Base-by-base conservation (phyloP, 345 rosid species). In the Eucalyptus dawsonii region DNA sequence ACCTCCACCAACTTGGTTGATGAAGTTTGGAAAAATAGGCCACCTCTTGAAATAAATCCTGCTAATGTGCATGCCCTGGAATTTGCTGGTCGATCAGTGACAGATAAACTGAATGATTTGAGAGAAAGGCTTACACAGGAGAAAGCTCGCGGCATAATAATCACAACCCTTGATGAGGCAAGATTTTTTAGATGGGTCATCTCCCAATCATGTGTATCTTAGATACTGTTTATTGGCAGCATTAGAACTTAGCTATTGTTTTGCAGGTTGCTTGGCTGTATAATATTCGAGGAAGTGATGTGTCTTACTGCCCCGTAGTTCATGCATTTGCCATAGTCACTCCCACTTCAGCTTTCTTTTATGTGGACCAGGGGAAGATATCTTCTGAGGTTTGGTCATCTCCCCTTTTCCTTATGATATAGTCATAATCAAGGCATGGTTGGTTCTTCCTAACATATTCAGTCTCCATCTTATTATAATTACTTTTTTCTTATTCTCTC, bases 251-350 rank as follows among this genome's bases (percentile, higher is more conserved):
- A 50, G 50, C 89, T 90, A 81, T 37, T 86, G 81, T 53, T 88
- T 45, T 94, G 92, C 94, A 97, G 99, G 99, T 98, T 94, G 99
- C 99, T 92, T 98, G 99, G 99, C 87, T 97, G 90, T 98, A 94
- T 91, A 98, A 98, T 90, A 94, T 98, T 85, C 98, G 99, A 88
- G 99, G 99, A 90, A 93, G 88, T 88, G 99, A 98, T 92, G 98
- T 98, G 40, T 91, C 98, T 89, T 98, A 95, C 87, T 93, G 95
- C 92, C 99, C 99, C 1, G 99, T 98, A 91, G 99, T 95, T 91
- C 99, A 98, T 92, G 98, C 99, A 11, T 98, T 97, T 92, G 99
- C 99, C 47, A 91, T 98, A 45, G 95, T 98, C 62, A 96, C 99
- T n/a, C 88, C 88, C 83, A 90, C 90, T 40, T 93, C 99, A 88